Base-by-base conservation (phyloP, 345 rosid genomes). In the Dipteronia sinensis region DNA sequence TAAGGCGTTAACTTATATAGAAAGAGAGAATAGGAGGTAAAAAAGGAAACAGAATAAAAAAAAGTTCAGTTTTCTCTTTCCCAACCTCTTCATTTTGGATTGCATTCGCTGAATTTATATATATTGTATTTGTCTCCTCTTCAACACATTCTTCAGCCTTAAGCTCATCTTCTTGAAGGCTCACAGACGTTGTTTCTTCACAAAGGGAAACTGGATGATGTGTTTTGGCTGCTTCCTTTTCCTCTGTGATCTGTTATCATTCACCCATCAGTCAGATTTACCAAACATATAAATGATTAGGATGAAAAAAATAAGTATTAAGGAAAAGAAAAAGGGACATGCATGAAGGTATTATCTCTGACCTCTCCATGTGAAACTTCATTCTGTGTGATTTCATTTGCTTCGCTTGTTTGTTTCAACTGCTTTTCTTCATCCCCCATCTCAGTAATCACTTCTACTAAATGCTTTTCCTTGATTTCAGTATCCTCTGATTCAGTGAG, bases 351-450 rank as follows among this genome's bases (percentile, higher is more conserved):
- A 40, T 17, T 47, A 13, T 71, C 25, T 67, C 78, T 81, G 40
- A 80, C 83, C 88, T 85, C 66, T 75, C 78, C 82, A 25, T 49
- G 72, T 74, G 80, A 83, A 85, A 77, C 79, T 79, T 86, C 85
- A 73, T 64, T 49, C 61, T 73, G 65, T 42, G 25, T 46, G 40
- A 46, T 72, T 55, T 80, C 78, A 56, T 81, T 75, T 69, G 69
- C 77, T 73, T 77, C 83, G 62, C 27, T 55, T 61, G 77, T 46
- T 77, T 71, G 62, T 46, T 66, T 65, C 12, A n/a, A 55, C 59
- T 65, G 77, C 73, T 71, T 17, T 72, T 55, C 83, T 65, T 75
- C 71, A 46, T 44, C 20, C 73, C 7, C 55, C 74, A 71, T 13
- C 58, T 80, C 79, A 51, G 34, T 67, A 22, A 47, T 51, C 62